A percentile compares a stretch with the other conserved stretches of the same genome.
Evolutionary conservation across 257 asterid genomes (phyloP).

Genomic region (Solanum sparsipilum): DNA sequence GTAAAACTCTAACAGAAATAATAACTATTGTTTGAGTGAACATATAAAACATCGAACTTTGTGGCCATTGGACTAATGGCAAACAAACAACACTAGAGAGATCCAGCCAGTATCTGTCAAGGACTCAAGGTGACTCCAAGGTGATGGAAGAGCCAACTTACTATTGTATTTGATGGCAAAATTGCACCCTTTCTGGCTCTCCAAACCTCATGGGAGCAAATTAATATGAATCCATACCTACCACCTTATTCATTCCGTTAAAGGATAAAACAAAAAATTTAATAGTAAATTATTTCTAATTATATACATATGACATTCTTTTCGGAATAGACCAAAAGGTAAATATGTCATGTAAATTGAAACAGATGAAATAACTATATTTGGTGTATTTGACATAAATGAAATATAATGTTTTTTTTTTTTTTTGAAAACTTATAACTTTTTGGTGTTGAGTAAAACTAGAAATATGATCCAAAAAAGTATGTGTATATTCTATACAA

Average conservation of each 20-base stretch:
- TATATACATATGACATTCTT: too few relatives aligned
- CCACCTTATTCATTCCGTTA: not conserved
- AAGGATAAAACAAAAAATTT: not conserved
- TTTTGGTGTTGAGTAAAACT: not conserved
- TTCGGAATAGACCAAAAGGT: too few relatives aligned
- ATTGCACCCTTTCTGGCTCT: not conserved
- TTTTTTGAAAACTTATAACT: not conserved
- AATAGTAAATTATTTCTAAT: too few relatives aligned
- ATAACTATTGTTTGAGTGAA: not conserved
- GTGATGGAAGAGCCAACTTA: not conserved
- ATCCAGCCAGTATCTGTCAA: not conserved
- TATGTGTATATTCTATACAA: too few relatives aligned
- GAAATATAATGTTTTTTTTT: too few relatives aligned
- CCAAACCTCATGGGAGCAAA: not conserved
- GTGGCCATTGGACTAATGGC: not conserved
- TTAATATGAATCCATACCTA: not conserved
- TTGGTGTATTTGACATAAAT: too few relatives aligned
- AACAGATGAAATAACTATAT: too few relatives aligned
- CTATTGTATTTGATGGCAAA: not conserved
- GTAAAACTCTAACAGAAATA: not conserved
- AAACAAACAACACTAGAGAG: not conserved
- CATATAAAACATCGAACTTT: too few relatives aligned
- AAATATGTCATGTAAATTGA: too few relatives aligned
- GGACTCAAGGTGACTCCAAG: not conserved
- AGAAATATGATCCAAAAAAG: too few relatives aligned